Evolutionary conservation across 2,329 filamentous ascomycete genomes (phyloP).

Genomic region (Dothidotthia symphoricarpi): DNA sequence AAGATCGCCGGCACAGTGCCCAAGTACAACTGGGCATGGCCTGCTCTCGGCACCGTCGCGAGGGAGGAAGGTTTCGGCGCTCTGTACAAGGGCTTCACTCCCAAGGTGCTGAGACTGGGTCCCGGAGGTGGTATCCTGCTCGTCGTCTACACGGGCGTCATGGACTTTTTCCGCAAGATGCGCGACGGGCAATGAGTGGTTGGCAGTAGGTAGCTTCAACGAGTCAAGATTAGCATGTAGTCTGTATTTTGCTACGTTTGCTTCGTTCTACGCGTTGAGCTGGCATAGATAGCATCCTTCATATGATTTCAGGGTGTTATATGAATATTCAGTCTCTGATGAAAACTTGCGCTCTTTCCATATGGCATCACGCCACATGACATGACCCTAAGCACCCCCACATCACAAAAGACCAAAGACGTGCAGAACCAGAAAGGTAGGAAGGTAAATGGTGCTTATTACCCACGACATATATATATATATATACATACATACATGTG

Average conservation of each 20-base stretch:
- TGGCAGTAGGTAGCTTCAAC: slow-evolving; percentile 7
- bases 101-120: slow-evolving; percentile 81
- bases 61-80: slow-evolving; percentile 90
- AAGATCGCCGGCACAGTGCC: slow-evolving; percentile 76
- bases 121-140: slow-evolving; percentile 73
- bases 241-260: too few species aligned
- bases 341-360: too few species aligned
- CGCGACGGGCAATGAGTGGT: slow-evolving; percentile 41
- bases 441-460: too few species aligned
- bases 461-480: too few species aligned
- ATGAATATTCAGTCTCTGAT: neutral
- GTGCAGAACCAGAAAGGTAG: too few species aligned
- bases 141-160: slow-evolving; percentile 82
- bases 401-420: too few species aligned
- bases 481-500: too few species aligned
- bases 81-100: slow-evolving; percentile 95
- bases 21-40: slow-evolving; percentile 99
- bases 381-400: too few species aligned
- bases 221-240: too few species aligned
- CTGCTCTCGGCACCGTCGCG: slow-evolving; percentile 78
- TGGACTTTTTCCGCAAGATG: slow-evolving; percentile 86
- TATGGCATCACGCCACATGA: too few species aligned
- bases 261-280: slow-evolving; percentile 1
- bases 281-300: slow-evolving; percentile 1
- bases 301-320: neutral